Evolutionary conservation across 2,329 filamentous ascomycete genomes (phyloP).

Genomic region (Alternaria arbusti): DNA sequence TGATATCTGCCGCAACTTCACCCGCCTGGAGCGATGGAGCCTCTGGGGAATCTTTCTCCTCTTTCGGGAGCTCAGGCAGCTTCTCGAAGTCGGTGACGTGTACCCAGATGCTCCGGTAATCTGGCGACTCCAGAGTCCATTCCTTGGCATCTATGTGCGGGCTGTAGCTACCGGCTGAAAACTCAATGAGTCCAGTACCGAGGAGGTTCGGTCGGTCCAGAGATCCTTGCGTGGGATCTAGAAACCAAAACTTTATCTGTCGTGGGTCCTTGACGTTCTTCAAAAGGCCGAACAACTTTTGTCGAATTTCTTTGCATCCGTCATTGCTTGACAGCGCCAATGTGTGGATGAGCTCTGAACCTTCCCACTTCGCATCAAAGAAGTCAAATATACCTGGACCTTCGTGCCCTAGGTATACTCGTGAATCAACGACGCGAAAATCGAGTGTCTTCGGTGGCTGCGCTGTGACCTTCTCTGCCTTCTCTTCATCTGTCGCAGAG

Average conservation of each 20-base stretch:
- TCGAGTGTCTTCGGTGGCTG: conserved; percentile 20
- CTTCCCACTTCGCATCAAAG: conserved; percentile 35
- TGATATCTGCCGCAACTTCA: neutral
- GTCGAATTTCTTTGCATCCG: conserved; percentile 37
- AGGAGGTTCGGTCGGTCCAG: conserved; percentile 37
- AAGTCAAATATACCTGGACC: conserved; percentile 47
- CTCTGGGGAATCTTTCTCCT: conserved; percentile 2
- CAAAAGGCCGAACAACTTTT: conserved; percentile 36
- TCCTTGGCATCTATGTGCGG: conserved; percentile 31
- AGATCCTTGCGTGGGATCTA: conserved; percentile 41
- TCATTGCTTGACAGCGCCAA: conserved; percentile 34
- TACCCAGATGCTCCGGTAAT: conserved; percentile 42
- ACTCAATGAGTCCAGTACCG: conserved; percentile 42
- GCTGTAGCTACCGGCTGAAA: conserved; percentile 38
- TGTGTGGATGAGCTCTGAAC: conserved; percentile 21
- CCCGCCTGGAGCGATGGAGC: neutral
- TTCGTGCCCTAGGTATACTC: conserved; percentile 42
- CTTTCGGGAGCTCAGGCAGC: conserved; percentile 38
- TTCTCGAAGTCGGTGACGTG: conserved; percentile 40
- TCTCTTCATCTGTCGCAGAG: conserved; percentile 9
- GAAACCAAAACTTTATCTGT: conserved; percentile 51
- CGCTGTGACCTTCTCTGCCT: neutral
- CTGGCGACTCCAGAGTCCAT: conserved; percentile 32
- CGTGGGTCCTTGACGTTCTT: conserved; percentile 43
- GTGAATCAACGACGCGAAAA: conserved; percentile 44